Evolutionary conservation across 371 early-diverging fungal species (phyloP), one percentile per base, ranked within the genome.

Genomic region (Smittium culicis): DNA sequence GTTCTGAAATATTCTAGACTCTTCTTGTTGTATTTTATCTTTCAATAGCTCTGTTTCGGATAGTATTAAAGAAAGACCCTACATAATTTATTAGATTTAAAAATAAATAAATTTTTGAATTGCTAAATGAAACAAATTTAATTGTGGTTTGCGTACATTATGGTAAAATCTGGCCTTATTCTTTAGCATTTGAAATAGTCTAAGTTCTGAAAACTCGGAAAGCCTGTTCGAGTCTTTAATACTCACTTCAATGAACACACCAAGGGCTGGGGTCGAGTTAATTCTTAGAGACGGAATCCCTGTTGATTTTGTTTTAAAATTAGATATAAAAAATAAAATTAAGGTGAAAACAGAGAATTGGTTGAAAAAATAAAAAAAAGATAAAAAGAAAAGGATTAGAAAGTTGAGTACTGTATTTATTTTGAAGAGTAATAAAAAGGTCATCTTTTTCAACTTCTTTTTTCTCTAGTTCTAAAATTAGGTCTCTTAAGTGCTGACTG

Each of bases 121-220:
- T 11, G 45, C 45, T 45, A 45, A 11, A 45, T 45, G 3, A 57
- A n/a, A 57, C 3, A 57, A n/a, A 11, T n/a, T n/a, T n/a, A n/a
- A n/a, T n/a, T n/a, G n/a, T n/a, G n/a, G n/a, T n/a, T n/a, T n/a
- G n/a, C n/a, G n/a, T n/a, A 57, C 57, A n/a, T 57, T 60, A 68
- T 76, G 71, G 59, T 70, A 71, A 54, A 70, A 78, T 35, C 76
- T 74, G 57, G 71, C 70, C 35, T 74, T 74, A 64, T 70, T 71
- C 27, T 69, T 68, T n/a, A 77, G 71, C 16, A 70, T 66, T 68
- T 74, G 77, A 24, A 76, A 70, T 69, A 73, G 68, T 11, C 73
- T 69, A 31, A 76, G 71, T 1, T 67, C 77, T 1, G 54, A 28
- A 11, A 28, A 54, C 2, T 65, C 70, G 5, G 27, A 0, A 30